phyloP scores from a whole-genome alignment of 73 alveolate genomes.

The Blepharisma japonicum region DNA sequence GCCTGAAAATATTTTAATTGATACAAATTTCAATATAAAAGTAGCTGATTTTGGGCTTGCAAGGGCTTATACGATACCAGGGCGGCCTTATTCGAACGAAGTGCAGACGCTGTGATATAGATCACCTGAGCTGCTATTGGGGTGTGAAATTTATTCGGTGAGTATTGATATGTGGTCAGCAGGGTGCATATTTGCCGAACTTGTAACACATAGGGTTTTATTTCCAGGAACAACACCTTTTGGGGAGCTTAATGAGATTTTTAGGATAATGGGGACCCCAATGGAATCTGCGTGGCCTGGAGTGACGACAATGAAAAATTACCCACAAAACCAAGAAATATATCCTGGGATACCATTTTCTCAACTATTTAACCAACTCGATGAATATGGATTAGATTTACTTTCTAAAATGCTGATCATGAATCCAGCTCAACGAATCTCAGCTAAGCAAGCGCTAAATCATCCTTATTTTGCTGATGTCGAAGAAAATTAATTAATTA shows the following conservation, averaged over 20 bases:
- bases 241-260: slow-evolving; percentile 74
- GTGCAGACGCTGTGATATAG: slow-evolving; percentile 84
- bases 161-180: slow-evolving; percentile 85
- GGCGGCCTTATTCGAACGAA: slow-evolving; percentile 65
- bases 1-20: slow-evolving; percentile 71
- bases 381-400: slow-evolving; percentile 16
- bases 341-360: too few species aligned
- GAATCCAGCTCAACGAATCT: slow-evolving; percentile 69
- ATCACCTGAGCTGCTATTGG: slow-evolving; percentile 78
- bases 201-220: slow-evolving; percentile 60
- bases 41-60: slow-evolving; percentile 82
- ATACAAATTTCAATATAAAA: slow-evolving; percentile 53
- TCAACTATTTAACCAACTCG: background rate
- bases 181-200: slow-evolving; percentile 88
- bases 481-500: slow-evolving; percentile 19
- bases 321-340: too few species aligned
- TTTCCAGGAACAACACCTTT: slow-evolving; percentile 75
- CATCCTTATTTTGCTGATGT: slow-evolving; percentile 80
- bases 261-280: slow-evolving; percentile 85
- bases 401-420: slow-evolving; percentile 42
- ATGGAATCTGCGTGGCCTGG: slow-evolving; percentile 68
- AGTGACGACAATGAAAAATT: background rate
- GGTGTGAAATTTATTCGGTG: slow-evolving; percentile 56
- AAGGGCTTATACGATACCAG: slow-evolving; percentile 77
- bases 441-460: slow-evolving; percentile 75